Base-by-base conservation (phyloP, 1,284 basidiomycete species). In the Ceratobasidium sp. region DNA sequence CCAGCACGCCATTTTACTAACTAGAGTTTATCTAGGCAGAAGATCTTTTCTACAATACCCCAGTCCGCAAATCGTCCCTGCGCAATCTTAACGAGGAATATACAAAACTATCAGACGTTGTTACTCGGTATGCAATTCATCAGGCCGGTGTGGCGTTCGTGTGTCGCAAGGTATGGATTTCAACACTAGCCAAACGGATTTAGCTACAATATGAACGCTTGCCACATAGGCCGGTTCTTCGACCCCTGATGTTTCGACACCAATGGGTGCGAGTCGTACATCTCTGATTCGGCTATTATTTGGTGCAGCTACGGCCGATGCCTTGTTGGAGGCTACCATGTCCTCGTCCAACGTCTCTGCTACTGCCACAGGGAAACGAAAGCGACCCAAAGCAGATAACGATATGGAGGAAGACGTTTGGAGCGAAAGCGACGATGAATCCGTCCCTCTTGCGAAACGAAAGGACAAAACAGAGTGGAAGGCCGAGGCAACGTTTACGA, bases 21-120 rank as follows among this genome's bases (percentile, higher is more conserved):
- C n/a, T 9, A 64, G n/a, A 10, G 23, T 23, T 15, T 61, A 66
- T 53, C 9, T 80, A 97, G 94, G 96, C 96, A 6, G 96, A 98
- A 84, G 95, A 99, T 83, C 87, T 99, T 46, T 99, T 99, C 85
- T 98, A 96, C 86, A 99, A 98, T 81, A 95, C 93, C 0, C 96
- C 97, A 0, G 93, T 94, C 20, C 94, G 98, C 55, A 89, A 96
- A 46, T 92, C 95, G 10, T 95, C 97, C 0, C 89, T 99, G 78
- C 92, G 94, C 71, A 94, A 92, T 72, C 86, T 93, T 1, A 94
- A 96, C 0, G 98, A 99, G 80, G 98, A 99, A 84, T 99, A 98
- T 84, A 90, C 92, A 9, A 91, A 95, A 33, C 95, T 98, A 51
- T 88, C 99, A 1, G 96, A 98, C 81, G 95, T 99, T 5, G 89